Evolutionary conservation across 2,329 filamentous ascomycete species (phyloP).

Genomic region (Cladosporium halotolerans): DNA sequence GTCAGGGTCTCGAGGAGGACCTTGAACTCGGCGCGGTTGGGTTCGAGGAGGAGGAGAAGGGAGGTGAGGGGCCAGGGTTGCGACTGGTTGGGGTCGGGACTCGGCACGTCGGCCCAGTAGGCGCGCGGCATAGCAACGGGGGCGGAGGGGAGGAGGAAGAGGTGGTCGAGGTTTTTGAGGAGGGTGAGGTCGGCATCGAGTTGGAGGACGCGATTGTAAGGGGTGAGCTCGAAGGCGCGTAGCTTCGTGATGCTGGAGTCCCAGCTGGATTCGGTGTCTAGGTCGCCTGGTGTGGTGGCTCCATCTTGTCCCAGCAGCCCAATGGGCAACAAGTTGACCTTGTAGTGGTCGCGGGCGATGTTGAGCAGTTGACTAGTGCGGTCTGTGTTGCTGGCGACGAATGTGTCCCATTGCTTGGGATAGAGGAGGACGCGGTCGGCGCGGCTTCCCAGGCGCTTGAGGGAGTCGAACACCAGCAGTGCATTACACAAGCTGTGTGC

Average conservation of each 20-base stretch:
- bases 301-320: slow-evolving; percentile 29
- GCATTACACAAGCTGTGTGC: slow-evolving; percentile 39
- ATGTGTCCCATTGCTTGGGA: slow-evolving; percentile 33
- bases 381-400: slow-evolving; percentile 11
- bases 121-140: slow-evolving; percentile 62
- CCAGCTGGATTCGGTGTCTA: slow-evolving; percentile 39
- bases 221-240: slow-evolving; percentile 59
- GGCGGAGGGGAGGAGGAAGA: slow-evolving; percentile 58
- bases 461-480: slow-evolving; percentile 36
- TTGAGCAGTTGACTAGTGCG: slow-evolving; percentile 36
- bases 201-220: slow-evolving; percentile 53
- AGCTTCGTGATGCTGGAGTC: slow-evolving; percentile 61
- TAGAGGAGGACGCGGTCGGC: slow-evolving; percentile 40
- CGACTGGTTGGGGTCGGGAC: slow-evolving; percentile 1
- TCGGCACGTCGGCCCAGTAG: slow-evolving; percentile 49
- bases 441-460: slow-evolving; percentile 34
- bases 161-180: slow-evolving; percentile 56
- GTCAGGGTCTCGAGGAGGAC: slow-evolving; percentile 33
- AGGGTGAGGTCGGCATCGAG: slow-evolving; percentile 60
- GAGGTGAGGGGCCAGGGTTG: slow-evolving; percentile 48
- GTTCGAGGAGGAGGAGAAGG: slow-evolving; percentile 57
- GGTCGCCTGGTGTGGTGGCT: slow-evolving; percentile 12
- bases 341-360: slow-evolving; percentile 42
- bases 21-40: slow-evolving; percentile 48
- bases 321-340: slow-evolving; percentile 42